A percentile compares a stretch with the other conserved stretches of the same genome.
Evolutionary conservation across 2,329 filamentous ascomycete genomes (phyloP).

Genomic region (Fusarium nygamai): DNA sequence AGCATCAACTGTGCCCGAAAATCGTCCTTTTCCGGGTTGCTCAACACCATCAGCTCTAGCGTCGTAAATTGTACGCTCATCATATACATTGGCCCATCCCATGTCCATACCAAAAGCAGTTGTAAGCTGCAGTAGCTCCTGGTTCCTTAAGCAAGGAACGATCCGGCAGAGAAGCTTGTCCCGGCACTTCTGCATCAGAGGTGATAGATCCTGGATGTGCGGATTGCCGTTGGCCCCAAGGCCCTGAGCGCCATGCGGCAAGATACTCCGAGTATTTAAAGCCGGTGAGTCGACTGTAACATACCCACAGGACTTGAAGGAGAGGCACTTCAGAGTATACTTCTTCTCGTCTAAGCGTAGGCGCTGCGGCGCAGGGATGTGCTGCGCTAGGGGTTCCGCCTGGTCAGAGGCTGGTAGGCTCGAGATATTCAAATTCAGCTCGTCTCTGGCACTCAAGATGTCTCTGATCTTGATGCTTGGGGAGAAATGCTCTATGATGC

Average conservation of each 20-base stretch:
- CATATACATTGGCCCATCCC: slow-evolving; percentile 53
- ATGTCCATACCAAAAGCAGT: slow-evolving; percentile 48
- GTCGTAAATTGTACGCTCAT: slow-evolving; percentile 42
- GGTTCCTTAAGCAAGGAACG: slow-evolving; percentile 40
- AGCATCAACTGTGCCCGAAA: slow-evolving; percentile 49
- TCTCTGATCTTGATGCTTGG: slow-evolving; percentile 48
- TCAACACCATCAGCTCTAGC: slow-evolving; percentile 50
- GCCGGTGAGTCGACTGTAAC: slow-evolving; percentile 53
- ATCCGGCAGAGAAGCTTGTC: slow-evolving; percentile 52
- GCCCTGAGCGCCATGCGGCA: slow-evolving; percentile 41
- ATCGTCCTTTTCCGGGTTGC: slow-evolving; percentile 52
- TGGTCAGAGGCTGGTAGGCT: slow-evolving; percentile 12
- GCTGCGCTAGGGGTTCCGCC: slow-evolving; percentile 7
- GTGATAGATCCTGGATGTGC: slow-evolving; percentile 37
- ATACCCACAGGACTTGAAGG: slow-evolving; percentile 71
- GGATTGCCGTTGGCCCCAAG: slow-evolving; percentile 37
- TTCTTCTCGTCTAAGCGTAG: slow-evolving; percentile 42
- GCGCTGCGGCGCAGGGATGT: slow-evolving; percentile 38
- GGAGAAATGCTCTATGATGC: slow-evolving; percentile 55
- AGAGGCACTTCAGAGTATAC: slow-evolving; percentile 52
- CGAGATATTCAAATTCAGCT: background rate
- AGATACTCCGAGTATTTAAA: slow-evolving; percentile 51
- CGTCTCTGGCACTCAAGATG: slow-evolving; percentile 15
- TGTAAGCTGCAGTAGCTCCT: slow-evolving; percentile 46
- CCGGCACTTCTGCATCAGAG: slow-evolving; percentile 49